Base-by-base conservation (phyloP, 225 moss, liverwort and hornwort species). In the Pseudisothecium myosuroides region DNA sequence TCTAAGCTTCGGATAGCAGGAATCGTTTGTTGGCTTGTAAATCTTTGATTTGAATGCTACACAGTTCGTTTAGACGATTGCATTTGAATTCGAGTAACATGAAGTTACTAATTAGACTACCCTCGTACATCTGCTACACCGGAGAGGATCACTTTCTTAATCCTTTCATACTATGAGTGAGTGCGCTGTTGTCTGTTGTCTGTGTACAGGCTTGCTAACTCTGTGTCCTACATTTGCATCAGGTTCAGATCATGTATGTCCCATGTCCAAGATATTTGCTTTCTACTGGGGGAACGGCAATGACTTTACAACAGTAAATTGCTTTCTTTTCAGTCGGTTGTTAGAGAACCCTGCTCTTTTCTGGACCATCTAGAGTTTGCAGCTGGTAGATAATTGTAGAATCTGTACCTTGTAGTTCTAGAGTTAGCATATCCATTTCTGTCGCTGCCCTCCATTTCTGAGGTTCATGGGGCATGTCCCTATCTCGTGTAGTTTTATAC, bases 361-460 rank as follows among this genome's bases (percentile, higher is more conserved):
- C 77, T 88, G 83, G 79, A 86, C 59, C 87, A 45, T 93, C 71
- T 52, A n/a, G 52, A 82, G 41, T 67, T 83, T 49, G 90, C 83
- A 68, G 74, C 66, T 87, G 87, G 72, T 89, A 90, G 80, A 91
- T 62, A 68, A 85, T 87, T 91, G 88, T 91, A 90, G 82, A 90
- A 52, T 84, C 31, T 91, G 90, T 84, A 88, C 81, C 65, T 81
- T 88, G 39, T 28, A 87, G 59, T 88, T 87, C 84, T 88, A 80
- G 81, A 77, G 58, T 71, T 66, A 76, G 79, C 67, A 36, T 86
- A 80, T 87, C 82, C 89, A 85, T 89, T 80, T 71, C 85, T 82
- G 77, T 69, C 54, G 82, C 43, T 91, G 81, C 86, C 84, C 80
- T 83, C 8, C 86, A 86, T 87, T 71, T 71, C 77, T 83, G 77